Conservation (phyloP, 2,329 filamentous ascomycete species). For the Xylariaceae sp. region DNA sequence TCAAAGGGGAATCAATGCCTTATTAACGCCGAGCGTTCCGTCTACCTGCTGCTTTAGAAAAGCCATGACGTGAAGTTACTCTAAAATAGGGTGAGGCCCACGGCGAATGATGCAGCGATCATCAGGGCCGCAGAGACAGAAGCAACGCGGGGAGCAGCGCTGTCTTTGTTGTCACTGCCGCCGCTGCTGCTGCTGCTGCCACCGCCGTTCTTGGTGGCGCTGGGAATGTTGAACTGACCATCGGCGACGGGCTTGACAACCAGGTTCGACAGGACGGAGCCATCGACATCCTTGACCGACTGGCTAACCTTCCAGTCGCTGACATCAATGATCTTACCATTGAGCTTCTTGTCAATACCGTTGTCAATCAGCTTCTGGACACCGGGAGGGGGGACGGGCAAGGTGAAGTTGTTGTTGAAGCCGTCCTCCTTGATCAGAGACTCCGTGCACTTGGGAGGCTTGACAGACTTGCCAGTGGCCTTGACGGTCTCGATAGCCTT, state of each 20-base stretch:
- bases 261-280: slow-evolving; percentile 40
- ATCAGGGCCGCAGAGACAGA: slow-evolving; percentile 12
- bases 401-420: slow-evolving; percentile 75
- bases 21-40: slow-evolving; percentile 17
- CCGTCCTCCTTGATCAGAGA: slow-evolving; percentile 61
- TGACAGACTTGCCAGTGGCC: slow-evolving; percentile 45
- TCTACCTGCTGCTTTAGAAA: slow-evolving; percentile 12
- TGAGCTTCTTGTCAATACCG: slow-evolving; percentile 61
- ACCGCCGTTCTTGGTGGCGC: slow-evolving; percentile 1
- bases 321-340: slow-evolving; percentile 64
- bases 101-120: slow-evolving; percentile 17
- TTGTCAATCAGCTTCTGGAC: slow-evolving; percentile 68
- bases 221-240: slow-evolving; percentile 22
- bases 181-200: not conserved
- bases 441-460: slow-evolving; percentile 57
- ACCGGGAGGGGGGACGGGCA: slow-evolving; percentile 64
- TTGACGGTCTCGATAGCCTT: slow-evolving; percentile 59
- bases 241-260: slow-evolving; percentile 36
- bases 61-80: slow-evolving; percentile 4
- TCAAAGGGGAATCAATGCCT: slow-evolving; percentile 18
- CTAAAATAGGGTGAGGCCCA: slow-evolving; percentile 19
- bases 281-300: slow-evolving; percentile 38
- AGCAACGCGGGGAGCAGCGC: slow-evolving; percentile 14
- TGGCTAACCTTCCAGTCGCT: slow-evolving; percentile 54
- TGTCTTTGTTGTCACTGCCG: slow-evolving; percentile 3